Evolutionary conservation across 495 filamentous ascomycete genomes (phyloP), one percentile per base, ranked within the genome.

Genomic region (Peziza echinospora): DNA sequence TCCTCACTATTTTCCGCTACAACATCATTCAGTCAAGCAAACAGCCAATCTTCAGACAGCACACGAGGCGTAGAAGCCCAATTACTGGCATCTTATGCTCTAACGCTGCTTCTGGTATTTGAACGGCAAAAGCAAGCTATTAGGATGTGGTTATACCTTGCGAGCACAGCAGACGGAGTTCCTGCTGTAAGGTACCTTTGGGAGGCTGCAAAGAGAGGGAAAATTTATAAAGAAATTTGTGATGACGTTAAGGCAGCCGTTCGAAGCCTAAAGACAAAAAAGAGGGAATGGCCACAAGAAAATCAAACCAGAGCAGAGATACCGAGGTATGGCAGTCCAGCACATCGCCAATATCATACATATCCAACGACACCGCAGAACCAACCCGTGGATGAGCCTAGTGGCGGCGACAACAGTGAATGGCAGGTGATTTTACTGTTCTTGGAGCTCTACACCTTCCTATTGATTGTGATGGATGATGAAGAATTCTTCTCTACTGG

Each of bases 381-480:
- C 23, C 13, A 37, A 6, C 13, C 13, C 13, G 44, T 44, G n/a
- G 50, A 60, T 6, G 51, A 49, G 55, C 37, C 54, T 50, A 40
- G 41, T 19, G 41, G 37, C 16, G 22, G 53, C 19, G 43, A 46
- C 43, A 46, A 43, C 3, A 62, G 65, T 46, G 81, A 94, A 58
- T 96, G 91, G 91, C 76, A 77, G 11, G 77, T 87, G 1, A 74
- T 93, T 26, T 67, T 96, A 0, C 69, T 96, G 1, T 99, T 96
- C 56, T 68, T 99, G 22, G 89, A 96, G 54, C 71, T 96, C 9
- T 99, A 93, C 60, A 82, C 78, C 10, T 94, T 96, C 58, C 69
- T 93, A 5, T 65, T 96, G 25, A 79, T 85, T 53, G 71, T 93
- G 41, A 93, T 82, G 63, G 91, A 96, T 53, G 89, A 99, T 49